Base-by-base conservation (phyloP, 2,329 filamentous ascomycete species). In the Fusarium aywerte region DNA sequence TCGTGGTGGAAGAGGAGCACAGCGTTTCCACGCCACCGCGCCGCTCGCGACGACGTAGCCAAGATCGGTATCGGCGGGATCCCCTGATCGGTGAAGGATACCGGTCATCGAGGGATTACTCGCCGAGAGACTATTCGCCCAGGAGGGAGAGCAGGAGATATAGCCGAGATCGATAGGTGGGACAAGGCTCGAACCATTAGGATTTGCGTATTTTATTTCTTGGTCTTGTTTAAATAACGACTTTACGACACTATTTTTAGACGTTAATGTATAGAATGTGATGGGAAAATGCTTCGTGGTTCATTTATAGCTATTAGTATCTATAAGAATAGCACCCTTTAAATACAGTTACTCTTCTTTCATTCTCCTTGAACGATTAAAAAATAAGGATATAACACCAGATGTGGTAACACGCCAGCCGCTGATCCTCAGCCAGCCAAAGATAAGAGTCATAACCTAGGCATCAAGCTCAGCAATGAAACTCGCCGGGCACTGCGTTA, bases 1-100 rank as follows among this genome's bases (percentile, higher is more conserved):
- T 78, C 15, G 72, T 78, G 2, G 77, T 79, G 16, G 73, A 77
- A 40, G 77, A 79, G 63, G 77, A 79, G 70, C 73, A 76, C 50
- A 74, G 67, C 10, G 67, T 73, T 32, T 68, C 70, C 21, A 68
- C 74, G 32, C 62, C 66, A 2, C 49, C 72, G 32, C 62, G 72
- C 60, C 42, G 67, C 23, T 70, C 71, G 32, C 64, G 70, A 32
- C 65, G 70, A 27, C 49, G 62, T 9, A 73, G 73, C 18, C 68
- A 74, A 36, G 68, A 71, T 48, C 65, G 69, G 9, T 67, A 69
- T 10, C 69, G 73, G n/a, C 57, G 73, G 18, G 73, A 74, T 15
- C 66, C 73, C 20, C 53, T 69, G 44, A 52, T 65, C 10, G 58
- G 69, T 31, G 67, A 67, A 7, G 49, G 64, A 10, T 56, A 61